Percentiles rank a stretch among this genome's conserved stretches.
These are phyloP conservation scores for Extremus antarcticus DNA, from an alignment of 495 filamentous ascomycete species.

Conservation along the genomic window DNA sequence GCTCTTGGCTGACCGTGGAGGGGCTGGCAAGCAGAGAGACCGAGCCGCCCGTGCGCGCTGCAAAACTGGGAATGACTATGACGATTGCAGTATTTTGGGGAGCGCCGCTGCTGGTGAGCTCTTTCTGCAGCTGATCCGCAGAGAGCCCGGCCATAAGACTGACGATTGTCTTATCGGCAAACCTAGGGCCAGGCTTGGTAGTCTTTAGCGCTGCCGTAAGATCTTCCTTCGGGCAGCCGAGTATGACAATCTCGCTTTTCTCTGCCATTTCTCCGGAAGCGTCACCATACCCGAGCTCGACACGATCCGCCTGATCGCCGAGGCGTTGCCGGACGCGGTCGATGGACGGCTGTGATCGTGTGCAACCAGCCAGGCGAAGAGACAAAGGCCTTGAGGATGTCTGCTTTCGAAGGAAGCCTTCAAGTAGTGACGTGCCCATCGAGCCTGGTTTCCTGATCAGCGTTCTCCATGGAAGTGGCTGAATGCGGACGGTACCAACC, in stretches of 20 bases:
- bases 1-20: neutral
- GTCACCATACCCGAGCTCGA: conserved; percentile 1
- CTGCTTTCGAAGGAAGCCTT: conserved; percentile 2
- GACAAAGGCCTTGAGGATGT: neutral
- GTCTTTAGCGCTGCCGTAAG: neutral
- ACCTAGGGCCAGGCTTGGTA: neutral
- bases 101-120: neutral
- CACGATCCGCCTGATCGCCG: neutral
- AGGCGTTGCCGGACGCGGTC: neutral
- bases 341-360: neutral
- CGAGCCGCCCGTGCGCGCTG: neutral
- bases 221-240: conserved; percentile 1
- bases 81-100: neutral
- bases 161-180: conserved; percentile 4
- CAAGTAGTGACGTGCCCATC: conserved; percentile 2
- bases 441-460: conserved; percentile 4
- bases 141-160: conserved; percentile 7
- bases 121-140: neutral
- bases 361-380: neutral
- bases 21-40: conserved; percentile 2
- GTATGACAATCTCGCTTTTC: conserved; percentile 1
- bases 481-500: neutral
- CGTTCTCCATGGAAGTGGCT: neutral
- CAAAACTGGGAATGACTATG: conserved; percentile 6
- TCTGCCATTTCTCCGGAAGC: neutral